Conservation (phyloP, 441 rosid genomes). For the Corymbia citriodora region DNA sequence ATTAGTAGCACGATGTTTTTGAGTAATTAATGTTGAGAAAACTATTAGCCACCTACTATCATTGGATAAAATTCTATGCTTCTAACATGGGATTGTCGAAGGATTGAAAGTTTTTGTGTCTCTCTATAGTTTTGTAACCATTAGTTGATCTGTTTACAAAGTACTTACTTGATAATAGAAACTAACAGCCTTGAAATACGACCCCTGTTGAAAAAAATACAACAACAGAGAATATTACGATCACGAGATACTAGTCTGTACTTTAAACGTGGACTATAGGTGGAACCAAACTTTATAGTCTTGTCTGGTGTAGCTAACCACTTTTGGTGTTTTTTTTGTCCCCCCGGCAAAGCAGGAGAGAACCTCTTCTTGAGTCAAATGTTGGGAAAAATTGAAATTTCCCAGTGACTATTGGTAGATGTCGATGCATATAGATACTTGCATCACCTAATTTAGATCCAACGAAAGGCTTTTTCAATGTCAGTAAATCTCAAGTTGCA, state of each 20-base stretch:
- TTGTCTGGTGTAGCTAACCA: not conserved
- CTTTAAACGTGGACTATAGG: not conserved
- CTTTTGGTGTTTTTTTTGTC: not conserved
- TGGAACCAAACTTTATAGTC: not conserved
- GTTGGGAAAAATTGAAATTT: not conserved
- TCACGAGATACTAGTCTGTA: not conserved
- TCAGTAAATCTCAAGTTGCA: not conserved
- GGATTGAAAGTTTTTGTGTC: not conserved
- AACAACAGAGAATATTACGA: not conserved
- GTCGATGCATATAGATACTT: not conserved
- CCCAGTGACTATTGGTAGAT: not conserved
- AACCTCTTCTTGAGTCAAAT: not conserved
- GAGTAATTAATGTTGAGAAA: not conserved
- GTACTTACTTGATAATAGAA: not conserved
- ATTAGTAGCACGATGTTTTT: not conserved
- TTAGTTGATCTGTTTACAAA: not conserved
- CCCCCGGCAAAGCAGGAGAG: not conserved
- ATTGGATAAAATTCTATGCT: not conserved
- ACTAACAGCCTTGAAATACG: not conserved
- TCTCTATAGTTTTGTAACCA: not conserved
- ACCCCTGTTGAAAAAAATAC: not conserved
- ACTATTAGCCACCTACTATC: not conserved
- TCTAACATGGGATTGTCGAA: not conserved
- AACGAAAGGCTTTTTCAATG: not conserved
- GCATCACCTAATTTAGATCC: not conserved